Conservation (phyloP, 2,329 filamentous ascomycete species). For the Arthrinium phaeospermum region DNA sequence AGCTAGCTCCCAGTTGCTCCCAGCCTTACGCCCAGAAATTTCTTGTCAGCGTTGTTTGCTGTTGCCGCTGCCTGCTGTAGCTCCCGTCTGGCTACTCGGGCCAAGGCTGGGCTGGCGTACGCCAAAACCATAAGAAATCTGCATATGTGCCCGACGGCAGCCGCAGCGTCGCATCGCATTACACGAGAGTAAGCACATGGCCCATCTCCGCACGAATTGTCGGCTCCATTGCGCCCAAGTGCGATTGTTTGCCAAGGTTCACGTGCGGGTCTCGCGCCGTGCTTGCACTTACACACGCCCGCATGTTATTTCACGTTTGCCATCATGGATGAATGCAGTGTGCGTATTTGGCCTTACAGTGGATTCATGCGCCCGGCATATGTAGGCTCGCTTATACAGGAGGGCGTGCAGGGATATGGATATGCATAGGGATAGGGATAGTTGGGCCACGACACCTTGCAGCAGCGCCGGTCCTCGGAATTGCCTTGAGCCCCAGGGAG, state of each 20-base stretch:
- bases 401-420: background rate
- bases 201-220: background rate
- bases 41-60: background rate
- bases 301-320: background rate
- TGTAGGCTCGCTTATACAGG: background rate
- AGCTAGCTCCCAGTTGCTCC: background rate
- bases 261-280: background rate
- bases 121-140: background rate
- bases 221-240: background rate
- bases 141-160: conserved; percentile 5
- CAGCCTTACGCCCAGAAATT: background rate
- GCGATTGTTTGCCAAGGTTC: background rate
- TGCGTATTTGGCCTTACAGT: background rate
- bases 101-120: background rate
- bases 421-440: background rate
- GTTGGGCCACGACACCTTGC: background rate
- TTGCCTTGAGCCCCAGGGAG: too few relatives aligned
- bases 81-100: background rate
- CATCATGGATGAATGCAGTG: background rate
- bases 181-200: background rate
- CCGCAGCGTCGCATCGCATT: background rate
- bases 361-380: background rate
- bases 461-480: background rate
- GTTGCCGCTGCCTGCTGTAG: background rate
- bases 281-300: background rate